Evolutionary conservation across 164 flowering plant genomes (phyloP).

Genomic region (Magnolia changhungtana): DNA sequence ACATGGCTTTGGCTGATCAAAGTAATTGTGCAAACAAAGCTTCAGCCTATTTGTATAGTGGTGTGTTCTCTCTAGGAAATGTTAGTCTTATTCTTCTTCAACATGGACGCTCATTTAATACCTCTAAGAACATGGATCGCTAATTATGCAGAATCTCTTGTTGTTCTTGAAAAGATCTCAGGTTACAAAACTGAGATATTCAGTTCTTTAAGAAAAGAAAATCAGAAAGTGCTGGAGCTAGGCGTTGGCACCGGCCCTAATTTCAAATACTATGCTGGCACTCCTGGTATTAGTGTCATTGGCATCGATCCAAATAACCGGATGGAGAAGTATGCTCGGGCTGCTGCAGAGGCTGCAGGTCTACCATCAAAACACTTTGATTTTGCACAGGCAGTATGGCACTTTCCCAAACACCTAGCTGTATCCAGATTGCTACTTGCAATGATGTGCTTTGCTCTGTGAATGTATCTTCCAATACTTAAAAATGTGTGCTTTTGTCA

Average conservation of each 20-base stretch:
- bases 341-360: conserved; percentile 66
- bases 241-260: conserved; percentile 95
- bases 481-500: neutral
- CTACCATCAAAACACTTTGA: conserved; percentile 43
- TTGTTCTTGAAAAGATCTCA: conserved; percentile 49
- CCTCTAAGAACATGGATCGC: neutral
- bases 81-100: neutral
- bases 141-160: neutral
- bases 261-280: conserved; percentile 65
- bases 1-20: neutral
- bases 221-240: conserved; percentile 65
- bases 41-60: neutral
- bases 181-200: conserved; percentile 66
- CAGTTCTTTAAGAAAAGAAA: conserved; percentile 51
- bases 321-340: conserved; percentile 82
- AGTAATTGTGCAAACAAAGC: neutral
- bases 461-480: neutral
- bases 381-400: conserved; percentile 64
- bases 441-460: neutral
- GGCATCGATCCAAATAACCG: conserved; percentile 77
- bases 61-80: neutral
- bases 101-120: neutral
- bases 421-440: neutral
- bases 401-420: neutral
- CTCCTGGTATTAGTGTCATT: conserved; percentile 38